Percentiles rank a stretch among this genome's conserved stretches.
phyloP scores from a whole-genome alignment of 169 alveolate species.

The Plasmodium reichenowi region DNA sequence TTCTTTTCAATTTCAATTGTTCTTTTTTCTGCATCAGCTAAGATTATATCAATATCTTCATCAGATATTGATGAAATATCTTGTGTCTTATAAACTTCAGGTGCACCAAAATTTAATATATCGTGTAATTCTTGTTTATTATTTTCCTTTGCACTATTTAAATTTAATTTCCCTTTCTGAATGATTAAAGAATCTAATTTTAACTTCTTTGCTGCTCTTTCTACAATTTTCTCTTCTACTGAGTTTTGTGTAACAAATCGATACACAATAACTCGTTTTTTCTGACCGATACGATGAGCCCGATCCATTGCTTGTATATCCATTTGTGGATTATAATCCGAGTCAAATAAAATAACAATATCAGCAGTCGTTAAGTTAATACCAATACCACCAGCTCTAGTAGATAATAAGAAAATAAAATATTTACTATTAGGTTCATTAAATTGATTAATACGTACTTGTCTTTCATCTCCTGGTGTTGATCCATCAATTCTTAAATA shows the following conservation, averaged over 20 bases:
- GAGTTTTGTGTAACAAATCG: slow-evolving; percentile 96
- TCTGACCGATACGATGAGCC: slow-evolving; percentile 99
- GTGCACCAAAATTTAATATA: slow-evolving; percentile 94
- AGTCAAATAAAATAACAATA: slow-evolving; percentile 96
- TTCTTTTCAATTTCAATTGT: slow-evolving; percentile 91
- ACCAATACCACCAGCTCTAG: slow-evolving; percentile 99
- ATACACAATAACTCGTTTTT: slow-evolving; percentile 95
- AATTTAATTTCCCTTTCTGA: slow-evolving; percentile 94
- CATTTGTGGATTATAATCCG: slow-evolving; percentile 98
- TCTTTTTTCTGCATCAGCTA: slow-evolving; percentile 91
- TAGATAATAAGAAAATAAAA: slow-evolving; percentile 93
- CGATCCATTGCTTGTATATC: slow-evolving; percentile 98
- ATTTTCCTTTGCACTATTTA: slow-evolving; percentile 84
- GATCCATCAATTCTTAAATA: slow-evolving; percentile 98
- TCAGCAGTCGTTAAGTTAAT: slow-evolving; percentile 97
- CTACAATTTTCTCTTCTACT: slow-evolving; percentile 98
- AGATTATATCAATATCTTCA: slow-evolving; percentile 91
- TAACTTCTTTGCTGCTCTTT: slow-evolving; percentile 95
- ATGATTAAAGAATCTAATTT: slow-evolving; percentile 97
- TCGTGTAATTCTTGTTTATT: slow-evolving; percentile 91
- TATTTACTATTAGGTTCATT: slow-evolving; percentile 92
- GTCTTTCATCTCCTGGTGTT: slow-evolving; percentile 97
- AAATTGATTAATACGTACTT: slow-evolving; percentile 91
- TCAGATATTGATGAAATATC: slow-evolving; percentile 88
- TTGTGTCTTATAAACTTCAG: slow-evolving; percentile 90